These are phyloP conservation scores for Phytophthora multivora DNA, from an alignment of 352 stramenopile genomes.

Conservation along the genomic window DNA sequence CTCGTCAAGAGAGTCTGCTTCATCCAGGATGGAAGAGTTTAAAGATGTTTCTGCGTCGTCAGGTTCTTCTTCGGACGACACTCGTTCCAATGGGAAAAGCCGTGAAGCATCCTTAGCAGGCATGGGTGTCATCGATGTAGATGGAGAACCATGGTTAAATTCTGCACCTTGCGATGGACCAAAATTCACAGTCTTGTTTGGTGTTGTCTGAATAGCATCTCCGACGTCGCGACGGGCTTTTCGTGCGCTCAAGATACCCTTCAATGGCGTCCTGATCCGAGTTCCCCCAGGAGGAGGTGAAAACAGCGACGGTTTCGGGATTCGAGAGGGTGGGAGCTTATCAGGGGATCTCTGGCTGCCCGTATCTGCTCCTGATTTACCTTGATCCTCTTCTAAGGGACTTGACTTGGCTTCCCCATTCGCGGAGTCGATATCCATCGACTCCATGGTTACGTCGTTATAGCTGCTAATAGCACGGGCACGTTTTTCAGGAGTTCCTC, in stretches of 20 bases:
- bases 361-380: neutral
- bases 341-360: slow-evolving; percentile 8
- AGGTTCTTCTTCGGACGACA: slow-evolving; percentile 46
- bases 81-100: slow-evolving; percentile 70
- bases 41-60: slow-evolving; percentile 83
- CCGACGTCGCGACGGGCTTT: slow-evolving; percentile 43
- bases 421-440: slow-evolving; percentile 26
- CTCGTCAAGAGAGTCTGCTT: slow-evolving; percentile 63
- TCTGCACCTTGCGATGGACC: slow-evolving; percentile 76
- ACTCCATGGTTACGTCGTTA: slow-evolving; percentile 19
- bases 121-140: slow-evolving; percentile 90
- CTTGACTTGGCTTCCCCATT: slow-evolving; percentile 1
- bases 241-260: slow-evolving; percentile 76
- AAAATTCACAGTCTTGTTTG: slow-evolving; percentile 87
- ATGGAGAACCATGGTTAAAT: slow-evolving; percentile 80
- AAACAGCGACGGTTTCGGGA: slow-evolving; percentile 15
- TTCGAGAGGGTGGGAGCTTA: slow-evolving; percentile 3
- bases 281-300: slow-evolving; percentile 32
- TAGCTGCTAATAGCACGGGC: neutral
- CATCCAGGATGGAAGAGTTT: slow-evolving; percentile 84
- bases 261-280: slow-evolving; percentile 53
- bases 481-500: slow-evolving; percentile 23
- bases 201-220: slow-evolving; percentile 49
- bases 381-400: slow-evolving; percentile 2
- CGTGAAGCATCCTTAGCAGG: slow-evolving; percentile 52